Conservation (phyloP, 176 grass and related monocot species). For the Triticum urartu region DNA sequence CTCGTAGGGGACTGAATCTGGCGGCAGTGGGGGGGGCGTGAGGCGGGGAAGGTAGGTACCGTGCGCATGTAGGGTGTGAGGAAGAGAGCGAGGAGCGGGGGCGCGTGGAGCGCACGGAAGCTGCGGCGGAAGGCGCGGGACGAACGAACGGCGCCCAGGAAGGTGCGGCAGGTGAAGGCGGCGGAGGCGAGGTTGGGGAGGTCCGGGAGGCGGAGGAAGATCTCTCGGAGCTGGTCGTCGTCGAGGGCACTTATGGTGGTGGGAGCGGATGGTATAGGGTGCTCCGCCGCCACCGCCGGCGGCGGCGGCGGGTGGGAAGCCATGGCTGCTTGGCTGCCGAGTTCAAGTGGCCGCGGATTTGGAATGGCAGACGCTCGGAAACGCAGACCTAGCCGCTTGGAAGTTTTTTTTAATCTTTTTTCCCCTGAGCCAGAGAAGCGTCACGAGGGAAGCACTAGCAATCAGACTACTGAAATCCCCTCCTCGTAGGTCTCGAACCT, state of each 20-base stretch:
- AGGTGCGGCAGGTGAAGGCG: conserved; percentile 3
- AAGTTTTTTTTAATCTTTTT: no score
- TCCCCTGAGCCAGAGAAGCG: no score
- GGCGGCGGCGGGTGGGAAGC: background rate
- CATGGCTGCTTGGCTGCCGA: background rate
- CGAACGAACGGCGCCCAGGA: background rate
- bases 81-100: background rate
- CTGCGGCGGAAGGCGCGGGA: background rate
- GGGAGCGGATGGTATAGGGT: background rate
- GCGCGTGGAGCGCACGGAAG: background rate
- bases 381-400: no score
- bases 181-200: background rate
- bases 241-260: background rate
- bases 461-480: no score
- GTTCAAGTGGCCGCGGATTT: no score
- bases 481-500: no score
- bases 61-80: background rate
- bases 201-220: conserved; percentile 7
- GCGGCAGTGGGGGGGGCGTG: background rate
- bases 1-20: background rate
- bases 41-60: background rate
- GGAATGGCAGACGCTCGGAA: no score
- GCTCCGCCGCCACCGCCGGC: background rate
- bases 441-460: no score
- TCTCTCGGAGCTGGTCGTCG: conserved; percentile 6